Percentiles rank a stretch among this genome's conserved stretches.
These are phyloP conservation scores for Cucumis hystrix DNA, from an alignment of 306 rosid species.

Conservation along the genomic window DNA sequence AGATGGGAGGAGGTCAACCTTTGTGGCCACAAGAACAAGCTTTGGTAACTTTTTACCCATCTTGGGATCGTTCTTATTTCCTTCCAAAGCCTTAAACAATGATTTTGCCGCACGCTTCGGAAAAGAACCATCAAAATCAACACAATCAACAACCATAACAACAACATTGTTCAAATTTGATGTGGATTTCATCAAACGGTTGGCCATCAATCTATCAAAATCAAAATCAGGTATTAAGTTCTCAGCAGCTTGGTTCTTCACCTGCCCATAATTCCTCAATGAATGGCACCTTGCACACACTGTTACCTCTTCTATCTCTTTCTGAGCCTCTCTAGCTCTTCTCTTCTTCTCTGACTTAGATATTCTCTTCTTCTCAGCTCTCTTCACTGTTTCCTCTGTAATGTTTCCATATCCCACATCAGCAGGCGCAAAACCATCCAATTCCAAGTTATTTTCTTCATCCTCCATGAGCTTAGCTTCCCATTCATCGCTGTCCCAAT, in stretches of 20 bases:
- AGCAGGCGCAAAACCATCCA: conserved; percentile 62
- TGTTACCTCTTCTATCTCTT: conserved; percentile 75
- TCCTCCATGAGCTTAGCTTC: conserved; percentile 52
- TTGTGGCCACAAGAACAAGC: conserved; percentile 88
- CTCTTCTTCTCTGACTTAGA: conserved; percentile 71
- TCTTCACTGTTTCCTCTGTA: conserved; percentile 47
- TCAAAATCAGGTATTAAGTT: conserved; percentile 92
- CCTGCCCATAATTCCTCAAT: conserved; percentile 78
- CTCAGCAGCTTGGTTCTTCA: conserved; percentile 70
- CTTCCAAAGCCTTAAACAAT: conserved; percentile 52
- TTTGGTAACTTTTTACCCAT: conserved; percentile 50
- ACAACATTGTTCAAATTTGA: conserved; percentile 54
- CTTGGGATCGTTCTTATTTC: conserved; percentile 34
- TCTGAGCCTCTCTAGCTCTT: conserved; percentile 55
- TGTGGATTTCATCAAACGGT: conserved; percentile 56
- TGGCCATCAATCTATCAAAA: conserved; percentile 67
- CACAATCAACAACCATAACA: conserved; percentile 89
- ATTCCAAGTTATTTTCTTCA: conserved; percentile 32
- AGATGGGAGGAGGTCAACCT: conserved; percentile 81
- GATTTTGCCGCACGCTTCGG: conserved; percentile 68
- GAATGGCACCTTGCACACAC: conserved; percentile 93
- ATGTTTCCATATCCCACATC: conserved; percentile 86
- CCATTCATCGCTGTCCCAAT: conserved; percentile 72
- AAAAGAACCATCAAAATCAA: conserved; percentile 89
- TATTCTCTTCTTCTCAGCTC: conserved; percentile 49